A percentile compares a stretch with the other conserved stretches of the same genome.
phyloP scores from a whole-genome alignment of 257 asterid species.

The Nemophila menziesii region DNA sequence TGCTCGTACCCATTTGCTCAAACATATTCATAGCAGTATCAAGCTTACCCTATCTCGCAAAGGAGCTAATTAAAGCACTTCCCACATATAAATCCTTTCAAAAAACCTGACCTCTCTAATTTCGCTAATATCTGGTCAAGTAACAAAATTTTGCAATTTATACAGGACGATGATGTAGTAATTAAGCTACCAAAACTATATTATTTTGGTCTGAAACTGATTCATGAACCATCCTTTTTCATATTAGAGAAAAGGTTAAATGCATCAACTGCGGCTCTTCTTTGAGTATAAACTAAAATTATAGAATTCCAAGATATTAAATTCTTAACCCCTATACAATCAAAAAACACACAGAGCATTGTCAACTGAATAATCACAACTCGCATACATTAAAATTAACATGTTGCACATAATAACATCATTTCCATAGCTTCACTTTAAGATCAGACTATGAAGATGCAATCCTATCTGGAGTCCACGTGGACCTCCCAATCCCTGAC shows the following conservation, averaged over 20 bases:
- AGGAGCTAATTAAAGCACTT: slow-evolving; percentile 74
- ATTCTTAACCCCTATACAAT: slow-evolving; percentile 36
- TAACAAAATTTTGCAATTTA: slow-evolving; percentile 12
- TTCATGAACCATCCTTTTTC: slow-evolving; percentile 40
- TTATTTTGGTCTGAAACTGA: slow-evolving; percentile 47
- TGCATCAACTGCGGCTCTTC: slow-evolving; percentile 48
- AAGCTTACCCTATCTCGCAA: slow-evolving; percentile 46
- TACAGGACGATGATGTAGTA: slow-evolving; percentile 36
- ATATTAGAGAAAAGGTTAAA: slow-evolving; percentile 49
- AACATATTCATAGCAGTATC: slow-evolving; percentile 53
- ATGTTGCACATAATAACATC: slow-evolving; percentile 69
- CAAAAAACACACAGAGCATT: slow-evolving; percentile 48
- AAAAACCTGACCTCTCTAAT: slow-evolving; percentile 44
- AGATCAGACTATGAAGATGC: slow-evolving; percentile 68
- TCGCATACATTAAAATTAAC: slow-evolving; percentile 80
- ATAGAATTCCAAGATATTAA: slow-evolving; percentile 75
- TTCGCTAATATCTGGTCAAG: slow-evolving; percentile 68
- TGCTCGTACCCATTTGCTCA: slow-evolving; percentile 51
- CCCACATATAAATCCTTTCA: slow-evolving; percentile 78
- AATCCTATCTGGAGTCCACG: slow-evolving; percentile 49
- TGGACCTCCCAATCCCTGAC: slow-evolving; percentile 51
- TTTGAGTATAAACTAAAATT: slow-evolving; percentile 68
- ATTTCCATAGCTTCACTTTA: slow-evolving; percentile 36
- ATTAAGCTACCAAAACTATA: slow-evolving; percentile 77
- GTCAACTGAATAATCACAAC: slow-evolving; percentile 31